Conservation (phyloP, 2,329 filamentous ascomycete genomes). For the Xenosphaeropsis pyriputrescens region DNA sequence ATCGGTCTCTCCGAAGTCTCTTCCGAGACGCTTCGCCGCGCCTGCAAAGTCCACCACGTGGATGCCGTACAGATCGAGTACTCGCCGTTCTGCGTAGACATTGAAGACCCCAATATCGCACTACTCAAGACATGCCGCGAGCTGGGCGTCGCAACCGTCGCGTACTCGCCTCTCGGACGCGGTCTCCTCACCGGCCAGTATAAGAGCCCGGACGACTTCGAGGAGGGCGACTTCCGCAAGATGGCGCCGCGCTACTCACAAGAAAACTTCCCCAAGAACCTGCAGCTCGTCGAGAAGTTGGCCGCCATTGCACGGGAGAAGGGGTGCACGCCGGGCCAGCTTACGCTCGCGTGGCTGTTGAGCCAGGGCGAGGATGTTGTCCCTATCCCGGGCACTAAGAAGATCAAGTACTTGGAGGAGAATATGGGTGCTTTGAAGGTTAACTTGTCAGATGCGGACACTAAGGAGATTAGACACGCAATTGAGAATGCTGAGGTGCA, state of each 20-base stretch:
- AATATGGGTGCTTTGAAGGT: constrained; percentile 10
- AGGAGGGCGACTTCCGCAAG: constrained; percentile 30
- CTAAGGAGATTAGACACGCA: constrained; percentile 6
- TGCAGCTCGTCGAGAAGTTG: constrained; percentile 29
- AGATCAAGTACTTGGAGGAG: constrained; percentile 24
- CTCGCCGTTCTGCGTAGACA: constrained; percentile 36
- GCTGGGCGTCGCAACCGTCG: constrained; percentile 39
- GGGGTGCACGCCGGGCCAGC: constrained; percentile 29
- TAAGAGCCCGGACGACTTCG: constrained; percentile 29
- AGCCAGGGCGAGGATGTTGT: constrained; percentile 34
- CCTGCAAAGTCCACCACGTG: constrained; percentile 32
- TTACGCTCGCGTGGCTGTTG: constrained; percentile 37
- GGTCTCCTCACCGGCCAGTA: constrained; percentile 39
- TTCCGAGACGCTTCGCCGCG: constrained; percentile 32
- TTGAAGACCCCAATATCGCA: constrained; percentile 33
- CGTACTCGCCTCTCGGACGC: constrained; percentile 45
- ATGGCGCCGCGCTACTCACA: constrained; percentile 27
- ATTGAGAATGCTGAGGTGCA: constrained; percentile 20
- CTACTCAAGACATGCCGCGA: constrained; percentile 40
- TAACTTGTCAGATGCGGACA: constrained; percentile 5
- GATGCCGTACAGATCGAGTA: constrained; percentile 39
- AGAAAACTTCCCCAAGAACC: constrained; percentile 35
- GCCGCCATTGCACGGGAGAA: constrained; percentile 31
- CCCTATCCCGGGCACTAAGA: constrained; percentile 38
- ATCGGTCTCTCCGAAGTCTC: constrained; percentile 38